Conservation (phyloP, 1,139 yeast genomes). For the Kurtzmaniella quercitrusa region DNA sequence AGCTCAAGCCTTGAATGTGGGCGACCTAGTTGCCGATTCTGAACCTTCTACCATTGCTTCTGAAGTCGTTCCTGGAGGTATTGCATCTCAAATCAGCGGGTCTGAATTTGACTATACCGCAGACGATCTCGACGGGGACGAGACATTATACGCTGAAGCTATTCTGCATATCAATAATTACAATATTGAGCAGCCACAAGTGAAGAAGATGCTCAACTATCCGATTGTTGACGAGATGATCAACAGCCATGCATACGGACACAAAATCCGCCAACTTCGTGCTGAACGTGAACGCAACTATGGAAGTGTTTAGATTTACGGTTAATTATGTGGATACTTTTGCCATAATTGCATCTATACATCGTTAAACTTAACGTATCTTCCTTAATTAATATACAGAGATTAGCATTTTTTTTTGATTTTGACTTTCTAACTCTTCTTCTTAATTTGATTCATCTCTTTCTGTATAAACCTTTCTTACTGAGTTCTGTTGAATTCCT, state of each 20-base stretch:
- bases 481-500: too few species aligned
- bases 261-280: conserved; percentile 38
- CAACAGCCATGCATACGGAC: conserved; percentile 41
- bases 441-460: too few species aligned
- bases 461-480: too few species aligned
- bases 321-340: too few species aligned
- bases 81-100: not conserved
- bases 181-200: conserved; percentile 33
- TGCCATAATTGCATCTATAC: too few species aligned
- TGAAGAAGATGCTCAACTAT: conserved; percentile 35
- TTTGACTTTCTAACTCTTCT: too few species aligned
- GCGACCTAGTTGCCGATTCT: not conserved
- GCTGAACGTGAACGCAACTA: conserved; percentile 14
- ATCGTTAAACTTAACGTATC: too few species aligned
- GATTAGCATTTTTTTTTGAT: too few species aligned
- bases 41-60: not conserved
- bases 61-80: not conserved
- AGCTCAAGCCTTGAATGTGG: conserved; percentile 1
- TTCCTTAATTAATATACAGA: not conserved
- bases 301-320: conserved; percentile 1
- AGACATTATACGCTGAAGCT: conserved; percentile 31
- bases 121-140: conserved; percentile 42
- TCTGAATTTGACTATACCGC: conserved; percentile 22
- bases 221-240: conserved; percentile 45
- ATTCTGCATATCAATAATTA: conserved; percentile 36